Conservation (phyloP, 164 flowering plant genomes). For the Nymphaea colorata region DNA sequence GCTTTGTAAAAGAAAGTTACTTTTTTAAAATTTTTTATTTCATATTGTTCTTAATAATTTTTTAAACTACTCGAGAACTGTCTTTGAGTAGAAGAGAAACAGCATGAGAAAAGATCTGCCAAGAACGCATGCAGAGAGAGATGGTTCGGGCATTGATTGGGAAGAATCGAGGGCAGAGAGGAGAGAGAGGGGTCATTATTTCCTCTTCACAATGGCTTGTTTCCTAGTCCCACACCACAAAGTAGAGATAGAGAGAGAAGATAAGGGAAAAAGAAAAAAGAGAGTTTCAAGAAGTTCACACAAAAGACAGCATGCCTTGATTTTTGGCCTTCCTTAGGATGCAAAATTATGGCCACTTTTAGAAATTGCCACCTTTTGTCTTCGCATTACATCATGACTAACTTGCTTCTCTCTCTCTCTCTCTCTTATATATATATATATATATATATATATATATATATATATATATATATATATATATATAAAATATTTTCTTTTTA, state of each 20-base stretch:
- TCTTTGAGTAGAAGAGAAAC: not conserved
- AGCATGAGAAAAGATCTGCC: not conserved
- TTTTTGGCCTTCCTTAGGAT: not conserved
- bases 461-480: too few species aligned
- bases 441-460: too few species aligned
- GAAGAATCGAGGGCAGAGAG: not conserved
- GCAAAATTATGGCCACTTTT: not conserved
- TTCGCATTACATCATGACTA: not conserved
- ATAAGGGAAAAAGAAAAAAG: not conserved
- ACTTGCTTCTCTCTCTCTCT: not conserved
- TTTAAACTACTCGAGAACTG: too few species aligned
- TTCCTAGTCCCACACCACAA: not conserved
- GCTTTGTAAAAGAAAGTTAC: too few species aligned
- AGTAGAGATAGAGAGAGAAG: not conserved
- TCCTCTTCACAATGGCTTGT: not conserved
- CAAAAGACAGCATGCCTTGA: not conserved
- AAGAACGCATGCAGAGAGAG: not conserved
- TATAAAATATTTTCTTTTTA: too few species aligned
- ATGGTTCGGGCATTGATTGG: not conserved
- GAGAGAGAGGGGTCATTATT: not conserved
- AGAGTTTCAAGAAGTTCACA: conserved; percentile 3
- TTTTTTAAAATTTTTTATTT: too few species aligned
- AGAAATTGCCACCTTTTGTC: not conserved
- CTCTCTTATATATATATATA: not conserved
- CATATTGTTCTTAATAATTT: too few species aligned